These are phyloP conservation scores for Phytophthora rubi DNA, from an alignment of 352 stramenopile genomes.

Conservation along the genomic window DNA sequence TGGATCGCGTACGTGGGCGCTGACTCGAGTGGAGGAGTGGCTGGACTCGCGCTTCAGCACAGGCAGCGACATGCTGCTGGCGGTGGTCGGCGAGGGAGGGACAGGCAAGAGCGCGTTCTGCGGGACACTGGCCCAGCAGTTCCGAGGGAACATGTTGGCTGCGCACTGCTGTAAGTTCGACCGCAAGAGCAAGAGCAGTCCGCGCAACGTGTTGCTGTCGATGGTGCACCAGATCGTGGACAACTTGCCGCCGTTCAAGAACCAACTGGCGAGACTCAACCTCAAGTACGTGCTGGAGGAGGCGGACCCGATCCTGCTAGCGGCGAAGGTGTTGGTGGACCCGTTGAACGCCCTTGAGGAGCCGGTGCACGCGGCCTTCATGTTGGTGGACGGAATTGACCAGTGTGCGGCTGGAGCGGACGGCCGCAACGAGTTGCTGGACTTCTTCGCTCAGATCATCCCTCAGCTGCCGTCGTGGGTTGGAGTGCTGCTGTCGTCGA, in stretches of 20 bases:
- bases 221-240: conserved; percentile 83
- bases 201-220: conserved; percentile 78
- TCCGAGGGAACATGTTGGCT: conserved; percentile 59
- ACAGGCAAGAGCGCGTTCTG: conserved; percentile 75
- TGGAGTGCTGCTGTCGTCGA: conserved; percentile 73
- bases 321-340: conserved; percentile 78
- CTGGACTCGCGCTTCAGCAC: conserved; percentile 74
- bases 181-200: conserved; percentile 70
- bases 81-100: conserved; percentile 73
- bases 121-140: conserved; percentile 59
- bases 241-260: conserved; percentile 77
- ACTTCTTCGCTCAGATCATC: conserved; percentile 67
- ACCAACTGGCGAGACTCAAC: conserved; percentile 82
- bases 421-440: conserved; percentile 70
- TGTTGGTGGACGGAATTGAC: conserved; percentile 80
- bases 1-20: conserved; percentile 65
- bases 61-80: conserved; percentile 61
- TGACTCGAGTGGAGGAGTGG: conserved; percentile 80
- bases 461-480: conserved; percentile 76
- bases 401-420: conserved; percentile 50
- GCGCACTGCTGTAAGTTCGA: conserved; percentile 84
- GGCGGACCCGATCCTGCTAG: conserved; percentile 67
- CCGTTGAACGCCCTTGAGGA: conserved; percentile 74
- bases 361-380: conserved; percentile 61
- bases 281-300: conserved; percentile 85